Evolutionary conservation across 2,329 filamentous ascomycete genomes (phyloP), one percentile per base, ranked within the genome.

Genomic region (Fusarium nygamai): DNA sequence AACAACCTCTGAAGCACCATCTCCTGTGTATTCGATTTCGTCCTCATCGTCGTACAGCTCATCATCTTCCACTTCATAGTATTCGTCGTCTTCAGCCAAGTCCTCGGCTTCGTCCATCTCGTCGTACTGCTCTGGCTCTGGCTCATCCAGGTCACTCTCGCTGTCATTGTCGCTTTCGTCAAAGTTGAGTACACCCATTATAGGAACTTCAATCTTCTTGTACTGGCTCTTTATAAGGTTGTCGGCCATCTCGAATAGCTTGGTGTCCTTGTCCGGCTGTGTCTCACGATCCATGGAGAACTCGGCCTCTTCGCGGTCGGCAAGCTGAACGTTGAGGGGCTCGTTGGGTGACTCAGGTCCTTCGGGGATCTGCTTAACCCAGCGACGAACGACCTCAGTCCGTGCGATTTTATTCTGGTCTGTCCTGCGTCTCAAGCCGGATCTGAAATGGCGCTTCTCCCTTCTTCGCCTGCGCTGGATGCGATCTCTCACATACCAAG

Each of bases 401-500:
- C 83, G 83, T 24, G 80, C 78, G 27, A 81, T 73, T 72, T 84
- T 85, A 61, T 81, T 71, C 46, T 76, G 76, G 22, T 77, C 74
- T 51, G 78, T 79, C 70, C 80, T 80, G 63, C 81, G 80, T 54
- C 78, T 79, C 63, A 87, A 79, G 19, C 83, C 84, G 14, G 80
- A 79, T 60, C 81, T 81, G 74, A 87, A 87, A 24, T 79, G 77
- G 24, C 83, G 81, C 80, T 83, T 85, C 75, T 84, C 80, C 59
- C 82, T 79, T 73, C 80, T 81, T 48, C 85, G 81, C 34, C 85
- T 81, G 38, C 85, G 82, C 67, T 83, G 80, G 72, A 87, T 85
- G 38, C 85, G 84, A 73, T 87, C 85, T 48, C 85, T 83, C 48
- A 86, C 83, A 72, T 87, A 86, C 85, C 85, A 87, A 19, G 85